Evolutionary conservation across 805 yeast genomes (phyloP).

Genomic region (Blastobotrys terrestris): DNA sequence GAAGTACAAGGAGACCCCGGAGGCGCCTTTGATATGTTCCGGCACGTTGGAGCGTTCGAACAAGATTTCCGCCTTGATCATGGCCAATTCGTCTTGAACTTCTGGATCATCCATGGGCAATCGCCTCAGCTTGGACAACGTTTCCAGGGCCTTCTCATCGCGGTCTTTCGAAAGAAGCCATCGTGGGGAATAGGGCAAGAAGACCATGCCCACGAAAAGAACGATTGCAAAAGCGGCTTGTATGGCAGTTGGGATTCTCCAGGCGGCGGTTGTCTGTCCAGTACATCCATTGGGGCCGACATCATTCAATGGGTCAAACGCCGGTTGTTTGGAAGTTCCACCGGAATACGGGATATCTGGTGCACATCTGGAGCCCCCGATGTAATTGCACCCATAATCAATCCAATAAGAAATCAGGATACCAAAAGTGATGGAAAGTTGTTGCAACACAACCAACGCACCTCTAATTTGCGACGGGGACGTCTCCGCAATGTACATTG

Average conservation of each 20-base stretch:
- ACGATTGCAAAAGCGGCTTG: slow-evolving; percentile 43
- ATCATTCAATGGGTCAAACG: slow-evolving; percentile 14
- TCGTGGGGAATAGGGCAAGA: slow-evolving; percentile 48
- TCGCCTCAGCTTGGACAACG: slow-evolving; percentile 21
- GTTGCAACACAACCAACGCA: slow-evolving; percentile 11
- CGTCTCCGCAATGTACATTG: slow-evolving; percentile 44
- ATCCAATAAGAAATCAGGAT: slow-evolving; percentile 4
- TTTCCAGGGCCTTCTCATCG: slow-evolving; percentile 28
- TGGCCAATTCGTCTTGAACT: slow-evolving; percentile 36
- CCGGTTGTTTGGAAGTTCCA: neutral
- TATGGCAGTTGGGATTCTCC: slow-evolving; percentile 42
- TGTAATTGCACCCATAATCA: slow-evolving; percentile 5
- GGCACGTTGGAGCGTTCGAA: slow-evolving; percentile 36
- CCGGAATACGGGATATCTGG: slow-evolving; percentile 2
- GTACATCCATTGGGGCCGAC: slow-evolving; percentile 14
- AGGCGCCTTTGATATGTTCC: neutral
- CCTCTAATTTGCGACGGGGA: slow-evolving; percentile 30
- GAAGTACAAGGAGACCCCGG: neutral
- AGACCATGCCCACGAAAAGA: slow-evolving; percentile 36
- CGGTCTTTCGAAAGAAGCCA: slow-evolving; percentile 23
- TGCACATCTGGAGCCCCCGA: slow-evolving; percentile 5
- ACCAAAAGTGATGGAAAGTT: slow-evolving; percentile 6
- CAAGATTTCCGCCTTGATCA: slow-evolving; percentile 31
- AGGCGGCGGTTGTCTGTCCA: slow-evolving; percentile 16
- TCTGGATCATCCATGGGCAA: slow-evolving; percentile 10